These are phyloP conservation scores for Pleodorina starrii DNA, from an alignment of 139 green algal genomes.

Conservation along the genomic window DNA sequence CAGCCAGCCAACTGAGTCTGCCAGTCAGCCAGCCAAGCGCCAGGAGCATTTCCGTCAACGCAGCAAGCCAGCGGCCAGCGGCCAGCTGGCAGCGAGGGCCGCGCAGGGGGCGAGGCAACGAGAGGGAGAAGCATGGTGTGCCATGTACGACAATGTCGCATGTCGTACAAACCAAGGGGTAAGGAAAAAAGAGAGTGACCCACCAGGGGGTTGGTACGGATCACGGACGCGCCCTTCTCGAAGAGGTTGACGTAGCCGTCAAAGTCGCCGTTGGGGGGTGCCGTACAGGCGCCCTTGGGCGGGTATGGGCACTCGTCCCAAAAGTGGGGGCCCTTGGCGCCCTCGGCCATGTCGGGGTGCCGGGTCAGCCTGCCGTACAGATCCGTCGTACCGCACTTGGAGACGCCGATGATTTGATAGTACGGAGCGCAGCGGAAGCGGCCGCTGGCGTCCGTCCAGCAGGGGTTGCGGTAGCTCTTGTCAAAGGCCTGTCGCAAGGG, in stretches of 20 bases:
- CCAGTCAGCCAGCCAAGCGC: no score
- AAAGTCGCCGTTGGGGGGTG: constrained; percentile 59
- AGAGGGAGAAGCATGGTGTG: no score
- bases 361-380: constrained; percentile 65
- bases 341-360: constrained; percentile 57
- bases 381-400: constrained; percentile 76
- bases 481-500: constrained; percentile 14
- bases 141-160: no score
- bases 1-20: no score
- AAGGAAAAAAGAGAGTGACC: no score
- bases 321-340: constrained; percentile 60
- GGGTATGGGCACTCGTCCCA: constrained; percentile 68
- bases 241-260: constrained; percentile 69
- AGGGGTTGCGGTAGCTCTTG: constrained; percentile 57
- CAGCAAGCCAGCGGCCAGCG: no score
- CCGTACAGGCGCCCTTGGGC: constrained; percentile 61
- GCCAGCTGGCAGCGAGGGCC: no score
- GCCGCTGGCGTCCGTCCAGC: constrained; percentile 52
- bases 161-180: no score
- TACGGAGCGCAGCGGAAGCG: constrained; percentile 67
- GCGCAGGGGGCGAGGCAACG: no score
- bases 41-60: no score
- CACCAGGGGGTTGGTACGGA: constrained; percentile 54
- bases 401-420: constrained; percentile 68
- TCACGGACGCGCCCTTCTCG: constrained; percentile 48